These are phyloP conservation scores for Bruguiera gymnorhiza DNA, from an alignment of 345 rosid genomes.

Conservation along the genomic window DNA sequence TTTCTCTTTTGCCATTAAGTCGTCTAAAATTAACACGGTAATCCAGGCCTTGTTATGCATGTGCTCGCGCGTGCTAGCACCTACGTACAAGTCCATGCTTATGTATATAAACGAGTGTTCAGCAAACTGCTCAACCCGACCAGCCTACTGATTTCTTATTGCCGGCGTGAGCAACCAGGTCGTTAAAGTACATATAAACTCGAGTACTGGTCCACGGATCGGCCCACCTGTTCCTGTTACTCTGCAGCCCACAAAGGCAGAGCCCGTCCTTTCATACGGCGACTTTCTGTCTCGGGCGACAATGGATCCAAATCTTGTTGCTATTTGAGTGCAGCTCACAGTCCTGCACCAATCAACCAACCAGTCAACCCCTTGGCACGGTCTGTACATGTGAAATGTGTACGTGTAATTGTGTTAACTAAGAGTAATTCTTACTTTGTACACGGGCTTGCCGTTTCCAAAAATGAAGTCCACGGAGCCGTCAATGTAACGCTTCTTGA, in stretches of 20 bases:
- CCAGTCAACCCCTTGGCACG: not conserved
- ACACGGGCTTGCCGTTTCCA: conserved; percentile 93
- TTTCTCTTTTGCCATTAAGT: too few relatives aligned
- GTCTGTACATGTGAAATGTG: too few relatives aligned
- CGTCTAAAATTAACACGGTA: too few relatives aligned
- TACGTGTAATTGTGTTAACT: too few relatives aligned
- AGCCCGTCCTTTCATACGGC: conserved; percentile 86
- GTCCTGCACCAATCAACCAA: conserved; percentile 38
- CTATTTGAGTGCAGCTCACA: conserved; percentile 87
- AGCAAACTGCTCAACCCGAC: too few relatives aligned
- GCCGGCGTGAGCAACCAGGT: conserved; percentile 71
- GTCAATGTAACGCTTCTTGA: conserved; percentile 84
- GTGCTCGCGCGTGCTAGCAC: too few relatives aligned
- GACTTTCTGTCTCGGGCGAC: conserved; percentile 80
- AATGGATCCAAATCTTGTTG: conserved; percentile 80
- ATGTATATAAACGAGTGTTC: too few relatives aligned
- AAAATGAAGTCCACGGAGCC: conserved; percentile 94
- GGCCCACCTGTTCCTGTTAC: conserved; percentile 89
- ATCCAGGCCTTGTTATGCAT: too few relatives aligned
- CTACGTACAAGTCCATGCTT: too few relatives aligned
- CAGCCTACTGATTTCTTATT: conserved; percentile 44
- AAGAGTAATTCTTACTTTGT: conserved; percentile 45
- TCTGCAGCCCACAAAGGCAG: conserved; percentile 63
- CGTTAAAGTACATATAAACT: conserved; percentile 69
- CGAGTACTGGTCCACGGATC: conserved; percentile 94